Conservation (phyloP, 192 early-diverging fungal species). For the Linnemannia hyalina region DNA sequence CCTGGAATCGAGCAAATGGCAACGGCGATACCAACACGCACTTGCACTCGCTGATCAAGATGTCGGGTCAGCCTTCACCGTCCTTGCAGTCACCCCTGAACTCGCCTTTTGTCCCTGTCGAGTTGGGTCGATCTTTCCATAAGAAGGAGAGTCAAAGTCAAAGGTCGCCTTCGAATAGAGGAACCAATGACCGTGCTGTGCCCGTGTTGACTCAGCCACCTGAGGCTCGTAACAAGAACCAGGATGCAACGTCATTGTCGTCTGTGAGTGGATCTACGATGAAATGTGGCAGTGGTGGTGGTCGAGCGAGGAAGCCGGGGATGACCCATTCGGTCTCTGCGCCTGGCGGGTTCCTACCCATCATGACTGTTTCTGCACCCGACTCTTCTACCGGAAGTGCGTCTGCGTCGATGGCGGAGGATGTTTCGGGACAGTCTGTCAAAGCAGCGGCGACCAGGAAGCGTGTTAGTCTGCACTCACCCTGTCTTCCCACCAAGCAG, state of each 20-base stretch:
- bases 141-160: conserved; percentile 33
- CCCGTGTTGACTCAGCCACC: conserved; percentile 19
- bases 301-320: conserved; percentile 10
- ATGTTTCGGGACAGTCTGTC: not conserved
- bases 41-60: conserved; percentile 43
- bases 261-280: not conserved
- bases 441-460: conserved; percentile 20
- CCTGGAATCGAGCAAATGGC: conserved; percentile 36
- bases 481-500: conserved; percentile 29
- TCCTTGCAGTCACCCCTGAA: conserved; percentile 3
- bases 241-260: not conserved
- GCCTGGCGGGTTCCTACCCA: conserved; percentile 16
- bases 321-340: conserved; percentile 41
- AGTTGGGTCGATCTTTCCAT: conserved; percentile 30
- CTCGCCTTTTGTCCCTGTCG: conserved; percentile 27
- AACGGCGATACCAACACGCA: conserved; percentile 29
- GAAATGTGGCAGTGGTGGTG: not conserved
- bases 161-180: conserved; percentile 20
- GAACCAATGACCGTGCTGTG: not conserved
- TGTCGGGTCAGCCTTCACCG: conserved; percentile 11
- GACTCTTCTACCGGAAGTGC: not conserved
- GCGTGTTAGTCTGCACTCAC: conserved; percentile 18
- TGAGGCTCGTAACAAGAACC: conserved; percentile 15
- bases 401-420: not conserved
- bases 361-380: conserved; percentile 13